Evolutionary conservation across 768 basidiomycete species (phyloP).

Genomic region (Pulveroboletus ravenelii): DNA sequence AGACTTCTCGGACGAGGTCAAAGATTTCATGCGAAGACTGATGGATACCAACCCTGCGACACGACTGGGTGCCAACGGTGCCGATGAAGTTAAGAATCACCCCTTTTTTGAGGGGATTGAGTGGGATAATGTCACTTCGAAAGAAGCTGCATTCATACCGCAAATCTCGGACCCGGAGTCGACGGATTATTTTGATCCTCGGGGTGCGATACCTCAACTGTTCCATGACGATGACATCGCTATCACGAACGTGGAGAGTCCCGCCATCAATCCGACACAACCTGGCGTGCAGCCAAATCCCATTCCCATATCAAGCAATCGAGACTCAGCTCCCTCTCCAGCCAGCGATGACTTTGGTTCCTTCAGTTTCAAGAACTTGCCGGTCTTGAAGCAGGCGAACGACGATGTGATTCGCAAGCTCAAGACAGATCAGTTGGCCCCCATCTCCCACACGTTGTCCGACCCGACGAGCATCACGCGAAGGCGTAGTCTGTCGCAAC

Average conservation of each 20-base stretch:
- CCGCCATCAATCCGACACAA: conserved; percentile 24
- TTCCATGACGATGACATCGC: conserved; percentile 87
- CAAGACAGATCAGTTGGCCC: conserved; percentile 83
- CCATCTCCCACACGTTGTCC: conserved; percentile 67
- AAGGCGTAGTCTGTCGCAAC: conserved; percentile 76
- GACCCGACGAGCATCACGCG: conserved; percentile 56
- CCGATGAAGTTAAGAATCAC: conserved; percentile 90
- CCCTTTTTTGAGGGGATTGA: conserved; percentile 88
- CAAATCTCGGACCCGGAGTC: conserved; percentile 94
- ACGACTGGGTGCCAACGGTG: conserved; percentile 82
- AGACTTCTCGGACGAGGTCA: conserved; percentile 79
- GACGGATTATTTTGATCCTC: conserved; percentile 98
- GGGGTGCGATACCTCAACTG: conserved; percentile 84
- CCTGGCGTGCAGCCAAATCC: conserved; percentile 8
- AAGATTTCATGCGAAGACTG: conserved; percentile 85
- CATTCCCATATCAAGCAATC: conserved; percentile 32
- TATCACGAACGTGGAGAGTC: conserved; percentile 49
- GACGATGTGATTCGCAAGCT: conserved; percentile 97
- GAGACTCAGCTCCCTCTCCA: conserved; percentile 45
- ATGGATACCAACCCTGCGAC: conserved; percentile 74
- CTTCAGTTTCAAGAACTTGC: conserved; percentile 97
- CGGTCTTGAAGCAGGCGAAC: conserved; percentile 94
- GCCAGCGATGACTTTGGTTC: conserved; percentile 91
- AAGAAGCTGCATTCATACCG: conserved; percentile 93
- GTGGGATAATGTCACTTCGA: conserved; percentile 86